Percentiles rank a stretch among this genome's conserved stretches.
These are phyloP conservation scores for Avicennia marina DNA, from an alignment of 257 asterid species.

Conservation along the genomic window DNA sequence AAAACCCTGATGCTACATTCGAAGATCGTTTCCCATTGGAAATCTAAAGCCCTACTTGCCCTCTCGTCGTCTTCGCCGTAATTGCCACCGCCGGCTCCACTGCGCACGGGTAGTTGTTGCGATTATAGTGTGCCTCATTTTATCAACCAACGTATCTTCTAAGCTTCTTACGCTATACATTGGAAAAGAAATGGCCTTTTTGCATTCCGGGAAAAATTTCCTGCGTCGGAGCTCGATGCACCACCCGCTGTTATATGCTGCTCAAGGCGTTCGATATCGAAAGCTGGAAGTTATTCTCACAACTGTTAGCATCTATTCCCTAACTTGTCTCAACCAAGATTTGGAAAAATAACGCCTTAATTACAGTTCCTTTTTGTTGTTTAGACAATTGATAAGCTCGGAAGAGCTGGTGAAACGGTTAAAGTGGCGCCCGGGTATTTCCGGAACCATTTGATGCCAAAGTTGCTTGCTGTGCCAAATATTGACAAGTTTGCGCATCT, in stretches of 20 bases:
- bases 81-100: too few relatives aligned
- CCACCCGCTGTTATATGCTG: slow-evolving; percentile 48
- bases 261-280: slow-evolving; percentile 54
- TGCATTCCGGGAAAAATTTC: slow-evolving; percentile 37
- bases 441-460: slow-evolving; percentile 96
- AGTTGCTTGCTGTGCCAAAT: slow-evolving; percentile 80
- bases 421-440: slow-evolving; percentile 96
- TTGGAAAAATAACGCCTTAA: not conserved
- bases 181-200: slow-evolving; percentile 25
- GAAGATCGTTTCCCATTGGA: too few relatives aligned
- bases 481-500: slow-evolving; percentile 82
- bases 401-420: slow-evolving; percentile 89
- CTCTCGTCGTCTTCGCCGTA: too few relatives aligned
- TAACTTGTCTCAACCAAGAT: not conserved
- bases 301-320: slow-evolving; percentile 33
- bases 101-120: too few relatives aligned
- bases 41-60: too few relatives aligned
- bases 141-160: too few relatives aligned
- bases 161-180: too few relatives aligned
- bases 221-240: slow-evolving; percentile 44
- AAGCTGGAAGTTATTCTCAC: slow-evolving; percentile 60
- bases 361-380: slow-evolving; percentile 8
- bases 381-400: slow-evolving; percentile 71
- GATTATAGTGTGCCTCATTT: too few relatives aligned
- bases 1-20: too few relatives aligned